phyloP scores from a whole-genome alignment of 345 rosid species.

The Capsella bursapastoris region DNA sequence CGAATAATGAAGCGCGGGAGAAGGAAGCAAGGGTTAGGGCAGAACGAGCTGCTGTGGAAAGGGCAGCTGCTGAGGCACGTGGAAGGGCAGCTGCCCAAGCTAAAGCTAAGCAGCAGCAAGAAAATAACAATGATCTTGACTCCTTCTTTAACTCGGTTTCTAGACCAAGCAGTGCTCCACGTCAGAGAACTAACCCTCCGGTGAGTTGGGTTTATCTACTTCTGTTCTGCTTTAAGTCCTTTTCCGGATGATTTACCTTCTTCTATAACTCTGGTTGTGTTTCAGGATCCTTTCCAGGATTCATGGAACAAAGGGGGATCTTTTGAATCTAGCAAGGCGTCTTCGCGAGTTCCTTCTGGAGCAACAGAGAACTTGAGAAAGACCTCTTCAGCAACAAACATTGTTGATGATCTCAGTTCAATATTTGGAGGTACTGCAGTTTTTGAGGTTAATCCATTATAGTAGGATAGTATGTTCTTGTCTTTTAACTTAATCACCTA shows the following conservation, averaged over 20 bases:
- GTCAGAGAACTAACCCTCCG: slow-evolving; percentile 69
- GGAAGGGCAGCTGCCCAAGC: slow-evolving; percentile 72
- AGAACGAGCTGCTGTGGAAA: slow-evolving; percentile 86
- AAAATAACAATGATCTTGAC: slow-evolving; percentile 77
- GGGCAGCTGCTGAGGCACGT: slow-evolving; percentile 80
- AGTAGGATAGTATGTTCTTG: slow-evolving; percentile 6
- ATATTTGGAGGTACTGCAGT: slow-evolving; percentile 77
- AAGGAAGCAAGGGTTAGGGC: slow-evolving; percentile 63
- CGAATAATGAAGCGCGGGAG: slow-evolving; percentile 65
- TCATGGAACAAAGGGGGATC: slow-evolving; percentile 73
- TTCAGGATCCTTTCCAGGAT: slow-evolving; percentile 82
- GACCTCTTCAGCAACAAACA: slow-evolving; percentile 74
- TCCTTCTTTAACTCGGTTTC: slow-evolving; percentile 76
- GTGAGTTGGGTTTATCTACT: slow-evolving; percentile 53
- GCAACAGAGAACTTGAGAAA: slow-evolving; percentile 69
- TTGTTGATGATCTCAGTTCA: slow-evolving; percentile 80
- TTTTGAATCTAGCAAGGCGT: slow-evolving; percentile 59
- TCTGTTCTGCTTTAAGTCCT: slow-evolving; percentile 20
- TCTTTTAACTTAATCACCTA: slow-evolving; percentile 19
- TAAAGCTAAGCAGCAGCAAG: slow-evolving; percentile 69
- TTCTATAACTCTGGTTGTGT: slow-evolving; percentile 31
- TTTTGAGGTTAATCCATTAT: slow-evolving; percentile 13
- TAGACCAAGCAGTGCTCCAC: slow-evolving; percentile 87
- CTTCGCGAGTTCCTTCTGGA: slow-evolving; percentile 66
- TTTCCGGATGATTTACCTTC: slow-evolving; percentile 13